Conservation (phyloP, 139 green algal genomes). For the Picochlorum sp. region DNA sequence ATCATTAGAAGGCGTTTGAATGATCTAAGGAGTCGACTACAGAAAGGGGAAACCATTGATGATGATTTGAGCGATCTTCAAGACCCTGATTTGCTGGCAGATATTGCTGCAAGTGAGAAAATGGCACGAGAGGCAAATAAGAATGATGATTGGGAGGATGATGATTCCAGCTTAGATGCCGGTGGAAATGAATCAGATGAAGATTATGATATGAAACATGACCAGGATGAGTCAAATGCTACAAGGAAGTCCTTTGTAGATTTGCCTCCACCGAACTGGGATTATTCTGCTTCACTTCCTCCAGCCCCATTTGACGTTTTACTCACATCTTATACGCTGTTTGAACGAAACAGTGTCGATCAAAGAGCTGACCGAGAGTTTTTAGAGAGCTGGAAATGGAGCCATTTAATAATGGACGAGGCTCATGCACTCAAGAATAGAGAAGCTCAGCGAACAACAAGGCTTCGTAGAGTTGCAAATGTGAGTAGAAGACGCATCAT, state of each 20-base stretch:
- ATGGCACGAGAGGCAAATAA: constrained; percentile 16
- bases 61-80: constrained; percentile 27
- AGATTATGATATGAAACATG: constrained; percentile 4
- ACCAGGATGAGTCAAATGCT: neutral
- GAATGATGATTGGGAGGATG: constrained; percentile 22
- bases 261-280: constrained; percentile 17
- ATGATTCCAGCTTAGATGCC: constrained; percentile 5
- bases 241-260: neutral
- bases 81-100: constrained; percentile 19
- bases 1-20: constrained; percentile 39
- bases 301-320: constrained; percentile 72
- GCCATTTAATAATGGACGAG: constrained; percentile 70
- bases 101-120: constrained; percentile 16
- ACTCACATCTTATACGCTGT: constrained; percentile 84
- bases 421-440: constrained; percentile 89
- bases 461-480: constrained; percentile 38
- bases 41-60: constrained; percentile 5
- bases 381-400: constrained; percentile 53
- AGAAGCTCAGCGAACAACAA: constrained; percentile 28
- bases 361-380: constrained; percentile 27
- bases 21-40: constrained; percentile 11
- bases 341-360: constrained; percentile 64
- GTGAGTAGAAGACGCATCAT: constrained; percentile 59
- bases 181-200: constrained; percentile 10
- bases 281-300: constrained; percentile 9